Conservation (phyloP, 176 grass and related monocot species). For the Puccinellia tenuiflora region DNA sequence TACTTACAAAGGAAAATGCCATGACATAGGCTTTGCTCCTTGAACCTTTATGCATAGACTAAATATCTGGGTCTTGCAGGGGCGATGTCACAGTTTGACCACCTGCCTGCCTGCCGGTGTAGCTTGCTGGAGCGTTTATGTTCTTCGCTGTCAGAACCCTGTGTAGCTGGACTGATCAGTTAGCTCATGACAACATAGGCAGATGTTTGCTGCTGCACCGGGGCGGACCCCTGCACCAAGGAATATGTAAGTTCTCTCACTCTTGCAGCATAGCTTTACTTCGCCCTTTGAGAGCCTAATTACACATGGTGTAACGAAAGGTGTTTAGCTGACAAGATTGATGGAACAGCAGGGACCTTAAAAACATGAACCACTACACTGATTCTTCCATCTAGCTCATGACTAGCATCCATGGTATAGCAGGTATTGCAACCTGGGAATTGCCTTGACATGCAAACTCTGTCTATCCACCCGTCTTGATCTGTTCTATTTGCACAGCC, state of each 20-base stretch:
- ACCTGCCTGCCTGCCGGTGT: neutral
- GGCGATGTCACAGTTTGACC: slow-evolving; percentile 22
- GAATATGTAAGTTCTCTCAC: neutral
- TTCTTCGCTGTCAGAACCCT: neutral
- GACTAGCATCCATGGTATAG: too few species aligned
- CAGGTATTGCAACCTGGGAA: neutral
- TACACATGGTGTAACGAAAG: too few species aligned
- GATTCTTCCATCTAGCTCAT: too few species aligned
- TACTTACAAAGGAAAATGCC: neutral
- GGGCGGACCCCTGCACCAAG: slow-evolving; percentile 12
- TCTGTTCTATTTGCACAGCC: neutral
- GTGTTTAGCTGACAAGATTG: too few species aligned
- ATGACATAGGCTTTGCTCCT: neutral
- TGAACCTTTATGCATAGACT: neutral
- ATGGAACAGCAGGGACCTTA: too few species aligned
- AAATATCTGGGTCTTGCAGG: neutral
- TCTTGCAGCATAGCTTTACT: neutral
- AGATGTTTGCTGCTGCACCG: neutral
- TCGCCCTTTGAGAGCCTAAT: too few species aligned
- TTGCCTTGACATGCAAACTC: neutral
- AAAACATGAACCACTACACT: too few species aligned
- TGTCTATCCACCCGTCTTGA: neutral
- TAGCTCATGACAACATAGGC: neutral
- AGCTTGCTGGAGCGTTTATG: neutral
- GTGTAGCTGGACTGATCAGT: neutral